Percentiles rank a stretch among this genome's conserved stretches.
Evolutionary conservation across 1,139 yeast genomes (phyloP).

Genomic region (Diutina neorugosa): DNA sequence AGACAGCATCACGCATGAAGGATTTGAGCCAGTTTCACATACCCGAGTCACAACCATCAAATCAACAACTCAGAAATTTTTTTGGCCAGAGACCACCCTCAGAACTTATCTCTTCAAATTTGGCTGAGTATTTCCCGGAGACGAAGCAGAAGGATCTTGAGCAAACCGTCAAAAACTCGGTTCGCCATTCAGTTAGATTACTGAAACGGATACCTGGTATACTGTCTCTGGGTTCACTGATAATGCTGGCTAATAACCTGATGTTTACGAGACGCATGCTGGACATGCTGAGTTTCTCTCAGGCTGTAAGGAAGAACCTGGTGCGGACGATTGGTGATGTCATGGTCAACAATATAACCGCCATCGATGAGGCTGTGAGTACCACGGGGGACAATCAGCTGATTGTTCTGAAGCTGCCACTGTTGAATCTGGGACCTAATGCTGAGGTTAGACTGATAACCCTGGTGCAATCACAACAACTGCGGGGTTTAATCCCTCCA

Average conservation of each 20-base stretch:
- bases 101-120: slow-evolving; percentile 78
- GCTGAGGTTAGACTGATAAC: slow-evolving; percentile 2
- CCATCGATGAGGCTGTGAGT: slow-evolving; percentile 44
- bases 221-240: not conserved
- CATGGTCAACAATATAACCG: slow-evolving; percentile 43
- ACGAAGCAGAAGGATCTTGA: slow-evolving; percentile 63
- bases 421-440: not conserved
- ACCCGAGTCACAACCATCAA: slow-evolving; percentile 8
- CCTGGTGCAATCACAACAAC: not conserved
- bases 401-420: slow-evolving; percentile 2
- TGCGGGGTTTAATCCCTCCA: not conserved
- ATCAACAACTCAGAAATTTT: slow-evolving; percentile 34
- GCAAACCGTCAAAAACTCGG: slow-evolving; percentile 75
- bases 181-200: slow-evolving; percentile 57
- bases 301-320: not conserved
- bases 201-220: slow-evolving; percentile 21
- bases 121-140: slow-evolving; percentile 87
- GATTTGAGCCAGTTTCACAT: slow-evolving; percentile 1
- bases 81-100: slow-evolving; percentile 92
- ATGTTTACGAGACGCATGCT: slow-evolving; percentile 2
- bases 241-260: not conserved
- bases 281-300: slow-evolving; percentile 2
- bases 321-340: slow-evolving; percentile 53
- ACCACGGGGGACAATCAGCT: slow-evolving; percentile 7
- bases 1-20: not conserved